Conservation (phyloP, 495 filamentous ascomycete genomes). For the Friedmanniomyces simplex region DNA sequence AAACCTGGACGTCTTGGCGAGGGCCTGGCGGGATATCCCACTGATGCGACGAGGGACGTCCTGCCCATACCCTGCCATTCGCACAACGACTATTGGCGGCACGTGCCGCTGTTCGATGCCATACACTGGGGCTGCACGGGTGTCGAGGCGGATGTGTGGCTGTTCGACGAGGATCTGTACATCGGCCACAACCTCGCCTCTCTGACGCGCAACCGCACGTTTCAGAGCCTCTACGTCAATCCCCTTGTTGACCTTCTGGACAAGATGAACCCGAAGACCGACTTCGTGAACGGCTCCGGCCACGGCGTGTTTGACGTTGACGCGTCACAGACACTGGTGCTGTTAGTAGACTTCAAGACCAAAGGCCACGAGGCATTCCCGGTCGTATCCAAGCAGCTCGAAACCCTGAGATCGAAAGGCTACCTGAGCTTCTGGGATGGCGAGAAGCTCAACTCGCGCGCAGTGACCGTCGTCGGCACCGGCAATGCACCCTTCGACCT, state of each 20-base stretch:
- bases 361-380: constrained; percentile 21
- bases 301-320: constrained; percentile 29
- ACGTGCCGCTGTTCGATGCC: constrained; percentile 58
- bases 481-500: constrained; percentile 64
- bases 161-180: constrained; percentile 55
- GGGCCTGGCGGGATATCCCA: constrained; percentile 54
- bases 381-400: constrained; percentile 22
- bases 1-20: constrained; percentile 38
- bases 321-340: constrained; percentile 25
- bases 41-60: constrained; percentile 64
- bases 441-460: constrained; percentile 1
- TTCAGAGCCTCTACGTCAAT: constrained; percentile 29
- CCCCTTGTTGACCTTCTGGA: constrained; percentile 28
- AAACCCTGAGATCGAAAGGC: constrained; percentile 22
- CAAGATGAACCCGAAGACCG: constrained; percentile 19
- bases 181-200: constrained; percentile 29
- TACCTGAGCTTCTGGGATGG: constrained; percentile 41
- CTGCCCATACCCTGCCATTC: constrained; percentile 61
- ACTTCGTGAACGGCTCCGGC: constrained; percentile 10
- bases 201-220: constrained; percentile 26
- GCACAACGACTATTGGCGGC: constrained; percentile 88
- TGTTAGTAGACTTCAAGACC: constrained; percentile 34
- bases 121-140: constrained; percentile 58
- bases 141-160: constrained; percentile 85
- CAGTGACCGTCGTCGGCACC: constrained; percentile 67